Conservation (phyloP, 371 early-diverging fungal genomes). For the Apophysomyces sp. region DNA sequence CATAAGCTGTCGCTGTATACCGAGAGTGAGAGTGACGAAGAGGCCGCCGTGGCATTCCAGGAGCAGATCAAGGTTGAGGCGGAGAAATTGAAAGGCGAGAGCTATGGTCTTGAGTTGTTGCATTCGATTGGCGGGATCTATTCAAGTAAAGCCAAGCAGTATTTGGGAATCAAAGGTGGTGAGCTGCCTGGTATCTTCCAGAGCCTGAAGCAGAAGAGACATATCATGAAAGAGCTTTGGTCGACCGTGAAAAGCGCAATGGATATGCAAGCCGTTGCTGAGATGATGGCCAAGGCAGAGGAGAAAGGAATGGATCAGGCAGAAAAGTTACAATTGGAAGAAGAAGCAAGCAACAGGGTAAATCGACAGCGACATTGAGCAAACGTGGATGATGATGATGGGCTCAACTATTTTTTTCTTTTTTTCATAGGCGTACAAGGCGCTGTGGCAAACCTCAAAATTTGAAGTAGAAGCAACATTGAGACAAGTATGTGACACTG, state of each 20-base stretch:
- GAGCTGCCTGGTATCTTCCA: constrained; percentile 66
- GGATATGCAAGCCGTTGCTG: constrained; percentile 85
- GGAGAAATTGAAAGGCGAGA: constrained; percentile 83
- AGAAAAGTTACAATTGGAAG: constrained; percentile 70
- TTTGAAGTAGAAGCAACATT: constrained; percentile 88
- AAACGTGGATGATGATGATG: neutral
- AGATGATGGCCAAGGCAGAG: constrained; percentile 86
- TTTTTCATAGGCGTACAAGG: constrained; percentile 72
- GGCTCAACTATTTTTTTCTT: neutral
- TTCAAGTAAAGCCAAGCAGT: constrained; percentile 81
- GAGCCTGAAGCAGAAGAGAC: constrained; percentile 74
- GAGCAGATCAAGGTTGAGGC: constrained; percentile 77
- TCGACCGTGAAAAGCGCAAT: constrained; percentile 89
- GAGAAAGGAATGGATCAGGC: constrained; percentile 67
- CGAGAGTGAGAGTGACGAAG: constrained; percentile 52
- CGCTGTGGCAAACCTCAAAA: constrained; percentile 92
- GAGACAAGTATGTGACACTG: constrained; percentile 86
- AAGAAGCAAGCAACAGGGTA: constrained; percentile 64
- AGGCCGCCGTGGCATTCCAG: constrained; percentile 61
- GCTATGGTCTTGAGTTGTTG: constrained; percentile 89
- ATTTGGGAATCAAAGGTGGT: constrained; percentile 60
- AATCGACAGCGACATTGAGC: neutral
- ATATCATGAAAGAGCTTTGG: constrained; percentile 84
- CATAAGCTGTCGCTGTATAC: constrained; percentile 79
- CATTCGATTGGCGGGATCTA: constrained; percentile 92